phyloP scores from a whole-genome alignment of 257 asterid species.

The Solanum piurae region DNA sequence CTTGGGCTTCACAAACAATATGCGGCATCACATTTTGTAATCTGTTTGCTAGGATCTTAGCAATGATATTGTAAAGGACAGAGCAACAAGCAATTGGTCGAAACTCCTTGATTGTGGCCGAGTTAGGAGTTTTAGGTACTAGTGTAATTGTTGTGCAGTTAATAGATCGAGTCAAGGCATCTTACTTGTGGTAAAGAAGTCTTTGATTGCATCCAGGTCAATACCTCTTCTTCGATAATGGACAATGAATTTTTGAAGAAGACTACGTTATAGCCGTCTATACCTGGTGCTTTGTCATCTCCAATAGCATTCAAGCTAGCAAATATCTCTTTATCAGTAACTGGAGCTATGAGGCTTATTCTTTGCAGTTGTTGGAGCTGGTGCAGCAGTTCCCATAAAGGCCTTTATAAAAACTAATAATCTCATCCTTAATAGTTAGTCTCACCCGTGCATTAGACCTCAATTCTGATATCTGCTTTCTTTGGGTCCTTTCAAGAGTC shows the following conservation, averaged over 20 bases:
- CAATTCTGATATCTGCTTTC: neutral
- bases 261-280: neutral
- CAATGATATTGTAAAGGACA: neutral
- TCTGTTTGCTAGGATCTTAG: neutral
- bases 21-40: neutral
- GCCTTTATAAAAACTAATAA: neutral
- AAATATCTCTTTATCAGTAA: neutral
- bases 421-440: neutral
- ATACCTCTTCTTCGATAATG: neutral
- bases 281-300: neutral
- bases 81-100: neutral
- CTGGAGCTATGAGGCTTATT: too few relatives aligned
- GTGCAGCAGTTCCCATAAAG: neutral
- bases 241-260: neutral
- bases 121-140: too few relatives aligned
- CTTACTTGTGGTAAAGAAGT: too few relatives aligned
- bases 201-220: neutral
- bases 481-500: neutral
- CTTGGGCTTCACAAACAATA: neutral
- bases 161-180: too few relatives aligned
- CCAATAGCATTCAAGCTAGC: neutral
- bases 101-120: too few relatives aligned
- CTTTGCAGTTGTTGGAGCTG: neutral
- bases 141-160: neutral
- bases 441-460: neutral